Evolutionary conservation across 768 basidiomycete species (phyloP), one percentile per base, ranked within the genome.

Genomic region (Lyophyllum shimeji): DNA sequence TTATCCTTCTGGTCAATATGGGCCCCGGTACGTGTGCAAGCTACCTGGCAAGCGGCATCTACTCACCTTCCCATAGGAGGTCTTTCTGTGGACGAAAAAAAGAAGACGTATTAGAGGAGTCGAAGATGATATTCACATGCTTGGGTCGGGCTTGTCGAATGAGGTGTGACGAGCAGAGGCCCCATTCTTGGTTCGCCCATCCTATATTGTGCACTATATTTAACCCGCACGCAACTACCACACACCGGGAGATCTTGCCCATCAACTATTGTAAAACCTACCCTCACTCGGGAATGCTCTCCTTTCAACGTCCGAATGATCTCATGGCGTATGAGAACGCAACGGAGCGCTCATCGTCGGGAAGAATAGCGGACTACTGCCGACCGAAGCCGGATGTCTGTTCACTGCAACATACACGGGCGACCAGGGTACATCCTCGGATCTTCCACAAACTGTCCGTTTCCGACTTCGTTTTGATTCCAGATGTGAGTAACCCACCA

Each of bases 11-110:
- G 51, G 96, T 98, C 60, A 98, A 98, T 79, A 95, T 98, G 82
- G 97, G 97, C 66, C 95, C 97, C 50, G 96, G 88, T 88, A 71
- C 47, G 80, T 76, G 13, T 11, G 21, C 27, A 33, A 7, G 45
- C 45, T 27, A n/a, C 18, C 11, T 9, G 8, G 17, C 60, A 18
- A 54, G 55, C 5, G 50, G 33, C 49, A 23, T 46, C 57, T 64
- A 46, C 43, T 53, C 25, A 49, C n/a, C 56, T 58, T 18, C 43
- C 55, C 42, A 1, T 49, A 89, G 89, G 97, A 57, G 96, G 95
- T 60, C 81, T 98, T 58, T 98, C 95, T 3, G 92, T 98, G 58
- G 97, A 98, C 74, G 95, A 98, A 81, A 98, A 98, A 82, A 99
- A 99, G 82, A 98, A 98, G 83, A 93, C 87, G 20, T 94, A 83